A percentile compares a stretch with the other conserved stretches of the same genome.
Conservation (phyloP, 2,329 filamentous ascomycete genomes). For the Beauveria sp. region DNA sequence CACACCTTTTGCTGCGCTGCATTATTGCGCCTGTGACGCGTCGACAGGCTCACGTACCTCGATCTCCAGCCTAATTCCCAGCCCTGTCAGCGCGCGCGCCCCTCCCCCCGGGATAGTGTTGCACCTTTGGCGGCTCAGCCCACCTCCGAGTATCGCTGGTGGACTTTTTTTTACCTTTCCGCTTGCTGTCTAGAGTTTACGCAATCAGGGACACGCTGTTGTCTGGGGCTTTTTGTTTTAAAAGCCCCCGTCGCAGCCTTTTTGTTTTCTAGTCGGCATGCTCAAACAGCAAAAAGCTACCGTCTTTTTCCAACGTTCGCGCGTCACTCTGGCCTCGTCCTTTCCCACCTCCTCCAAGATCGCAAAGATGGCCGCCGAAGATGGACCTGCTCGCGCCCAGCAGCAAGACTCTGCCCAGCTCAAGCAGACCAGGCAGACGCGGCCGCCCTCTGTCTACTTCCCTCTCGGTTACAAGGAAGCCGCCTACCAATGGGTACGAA, state of each 20-base stretch:
- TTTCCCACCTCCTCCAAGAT: slow-evolving; percentile 15
- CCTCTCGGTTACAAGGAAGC: slow-evolving; percentile 88
- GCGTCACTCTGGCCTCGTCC: slow-evolving; percentile 27
- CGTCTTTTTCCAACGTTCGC: slow-evolving; percentile 33
- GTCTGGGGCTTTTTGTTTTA: slow-evolving; percentile 16
- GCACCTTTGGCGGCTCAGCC: neutral
- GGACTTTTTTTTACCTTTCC: neutral
- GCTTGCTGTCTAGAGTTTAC: neutral
- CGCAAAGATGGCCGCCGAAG: slow-evolving; percentile 28
- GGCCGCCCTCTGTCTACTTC: slow-evolving; percentile 48
- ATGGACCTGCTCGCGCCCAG: slow-evolving; percentile 18
- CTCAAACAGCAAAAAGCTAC: slow-evolving; percentile 34
- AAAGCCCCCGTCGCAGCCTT: slow-evolving; percentile 17
- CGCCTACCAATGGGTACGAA: slow-evolving; percentile 74
- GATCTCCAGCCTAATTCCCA: neutral
- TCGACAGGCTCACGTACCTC: neutral
- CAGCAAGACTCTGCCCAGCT: slow-evolving; percentile 17
- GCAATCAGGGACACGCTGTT: slow-evolving; percentile 10
- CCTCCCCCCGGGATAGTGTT: neutral
- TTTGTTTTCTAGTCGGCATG: slow-evolving; percentile 28
- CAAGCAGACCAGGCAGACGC: slow-evolving; percentile 21
- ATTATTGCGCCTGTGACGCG: neutral
- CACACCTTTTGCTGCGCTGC: neutral
- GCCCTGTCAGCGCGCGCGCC: neutral
- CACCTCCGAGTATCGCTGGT: neutral